A percentile compares a stretch with the other conserved stretches of the same genome.
Evolutionary conservation across 1,284 basidiomycete species (phyloP).

Genomic region (Flammula alnicola): DNA sequence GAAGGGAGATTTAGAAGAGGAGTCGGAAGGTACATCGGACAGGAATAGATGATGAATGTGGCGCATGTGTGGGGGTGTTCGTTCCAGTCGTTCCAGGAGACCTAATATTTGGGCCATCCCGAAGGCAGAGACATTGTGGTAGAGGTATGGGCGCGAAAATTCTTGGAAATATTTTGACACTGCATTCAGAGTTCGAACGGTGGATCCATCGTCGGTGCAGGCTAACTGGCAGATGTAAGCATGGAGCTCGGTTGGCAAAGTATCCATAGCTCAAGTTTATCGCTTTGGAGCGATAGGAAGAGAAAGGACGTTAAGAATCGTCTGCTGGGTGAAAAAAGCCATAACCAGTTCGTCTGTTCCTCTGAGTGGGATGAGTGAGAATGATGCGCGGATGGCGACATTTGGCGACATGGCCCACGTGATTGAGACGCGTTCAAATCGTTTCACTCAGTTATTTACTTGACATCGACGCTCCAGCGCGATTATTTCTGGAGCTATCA

Average conservation of each 20-base stretch:
- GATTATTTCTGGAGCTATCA: no score
- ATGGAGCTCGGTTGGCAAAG: constrained; percentile 44
- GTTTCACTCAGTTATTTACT: no score
- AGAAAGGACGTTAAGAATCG: neutral
- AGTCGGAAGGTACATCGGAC: constrained; percentile 25
- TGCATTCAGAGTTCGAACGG: constrained; percentile 37
- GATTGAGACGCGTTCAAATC: no score
- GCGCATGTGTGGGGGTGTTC: constrained; percentile 33
- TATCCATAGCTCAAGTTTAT: constrained; percentile 30
- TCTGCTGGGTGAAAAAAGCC: neutral
- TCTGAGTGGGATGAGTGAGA: constrained; percentile 7
- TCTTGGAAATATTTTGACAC: constrained; percentile 42
- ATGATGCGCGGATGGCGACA: constrained; percentile 40
- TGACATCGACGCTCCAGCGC: no score
- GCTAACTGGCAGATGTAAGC: constrained; percentile 43
- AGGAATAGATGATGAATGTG: constrained; percentile 43
- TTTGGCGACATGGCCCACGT: constrained; percentile 37
- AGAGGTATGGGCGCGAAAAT: constrained; percentile 40
- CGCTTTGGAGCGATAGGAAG: neutral
- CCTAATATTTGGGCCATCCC: constrained; percentile 29
- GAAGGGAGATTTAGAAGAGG: neutral
- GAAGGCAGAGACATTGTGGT: constrained; percentile 40
- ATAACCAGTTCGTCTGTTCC: neutral
- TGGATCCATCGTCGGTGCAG: constrained; percentile 40
- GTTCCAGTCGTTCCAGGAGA: constrained; percentile 32